Evolutionary conservation across 768 basidiomycete species (phyloP), one percentile per base, ranked within the genome.

Genomic region (Tubosaeta sp.): DNA sequence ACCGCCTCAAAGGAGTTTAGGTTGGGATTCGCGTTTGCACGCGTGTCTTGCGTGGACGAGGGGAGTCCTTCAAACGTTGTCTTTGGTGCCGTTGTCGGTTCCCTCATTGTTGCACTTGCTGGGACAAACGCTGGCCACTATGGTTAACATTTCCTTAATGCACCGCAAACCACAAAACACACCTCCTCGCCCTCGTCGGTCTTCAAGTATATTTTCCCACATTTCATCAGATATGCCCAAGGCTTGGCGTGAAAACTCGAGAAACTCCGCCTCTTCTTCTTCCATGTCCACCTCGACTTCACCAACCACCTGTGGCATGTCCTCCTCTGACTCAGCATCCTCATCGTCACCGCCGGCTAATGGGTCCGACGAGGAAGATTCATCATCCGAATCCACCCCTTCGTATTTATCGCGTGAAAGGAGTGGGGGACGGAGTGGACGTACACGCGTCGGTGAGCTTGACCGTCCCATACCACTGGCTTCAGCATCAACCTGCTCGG

Each of bases 1-100:
- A 98, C 91, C 1, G 88, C 82, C 65, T 99, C 97, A 57, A 99
- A 98, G 0, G 93, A 94, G 66, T 95, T 81, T 19, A 98, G 76
- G 43, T 85, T 82, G 4, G 84, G 80, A 66, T 93, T 88, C 7
- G 70, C 66, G 48, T 72, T 74, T 12, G 74, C 74, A 17, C 70
- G 71, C 14, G 73, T 68, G 4, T 71, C 73, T 31, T 71, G 57
- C n/a, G 54, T 58, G 16, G 74, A 62, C 17, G 58, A 48, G 13
- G 61, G 54, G 38, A 43, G 17, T 43, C 44, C 55, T 41, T 55
- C 48, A 16, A 51, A 14, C 31, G 35, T 54, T 47, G 32, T 55
- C 61, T 32, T 57, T 22, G 55, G 11, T 41, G 34, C 14, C 46
- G 7, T 32, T 13, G 39, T 26, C 5, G 19, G 31, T 50, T 56